Base-by-base conservation (phyloP, 2,329 filamentous ascomycete genomes). In the Celoporthe dispersa region DNA sequence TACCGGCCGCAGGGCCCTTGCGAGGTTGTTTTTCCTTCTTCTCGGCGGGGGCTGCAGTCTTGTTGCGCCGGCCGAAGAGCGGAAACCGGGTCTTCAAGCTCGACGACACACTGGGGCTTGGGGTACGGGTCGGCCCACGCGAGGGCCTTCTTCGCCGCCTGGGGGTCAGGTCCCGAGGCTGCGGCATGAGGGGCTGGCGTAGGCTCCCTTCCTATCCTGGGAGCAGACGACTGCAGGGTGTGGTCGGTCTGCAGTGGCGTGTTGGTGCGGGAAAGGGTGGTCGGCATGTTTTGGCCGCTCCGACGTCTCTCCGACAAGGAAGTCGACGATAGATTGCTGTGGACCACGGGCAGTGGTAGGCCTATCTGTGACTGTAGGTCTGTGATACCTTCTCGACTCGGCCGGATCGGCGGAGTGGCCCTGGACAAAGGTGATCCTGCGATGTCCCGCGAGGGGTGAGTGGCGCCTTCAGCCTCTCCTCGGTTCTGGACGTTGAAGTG, bases 1-100 rank as follows among this genome's bases (percentile, higher is more conserved):
- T 98, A n/a, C 95, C 95, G 55, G 95, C 95, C 22, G 87, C 89
- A 31, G 95, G 95, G 0, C 95, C 94, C 79, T 94, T 95, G 37
- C 92, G 87, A 33, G 83, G 71, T 9, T 83, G 77, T 73, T 86
- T 89, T 11, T 90, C 89, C 51, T 86, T 84, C 77, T 86, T 89
- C n/a, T 90, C 86, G 14, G 80, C 71, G n/a, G 79, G 77, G 57
- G 88, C 84, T 4, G 86, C 84, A 0, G 87, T 84, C 79, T 93
- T 97, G 19, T 89, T 89, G 68, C 89, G 90, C 73, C 91, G 88
- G 11, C 90, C 85, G 75, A 97, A 97, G 67, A 97, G 85, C 1
- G 92, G 91, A 78, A 97, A 96, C 2, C 91, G 88, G 9, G 87
- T 85, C 74, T 82, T 85, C 51, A 89, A 88, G 16, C 87, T 86